Base-by-base conservation (phyloP, 2,329 filamentous ascomycete species). In the Ascochyta koolunga region DNA sequence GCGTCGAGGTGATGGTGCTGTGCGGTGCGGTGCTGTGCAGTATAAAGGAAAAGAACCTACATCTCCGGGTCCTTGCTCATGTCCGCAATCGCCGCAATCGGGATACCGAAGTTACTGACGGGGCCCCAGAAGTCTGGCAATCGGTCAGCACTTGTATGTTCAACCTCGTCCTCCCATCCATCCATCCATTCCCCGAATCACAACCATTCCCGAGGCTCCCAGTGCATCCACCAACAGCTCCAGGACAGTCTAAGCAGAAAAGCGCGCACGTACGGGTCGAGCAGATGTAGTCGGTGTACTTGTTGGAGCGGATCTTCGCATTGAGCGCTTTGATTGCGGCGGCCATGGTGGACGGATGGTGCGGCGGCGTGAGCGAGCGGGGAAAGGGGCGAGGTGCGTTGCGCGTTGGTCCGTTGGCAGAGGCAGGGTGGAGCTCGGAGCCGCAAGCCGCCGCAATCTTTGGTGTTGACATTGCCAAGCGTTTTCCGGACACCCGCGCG, bases 241-340 rank as follows among this genome's bases (percentile, higher is more conserved):
- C 27, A 11, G 27, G 44, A 31, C 37, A 9, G 31, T 2, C 31
- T 9, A 15, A n/a, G 15, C 39, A 25, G 39, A 16, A 29, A 11
- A 18, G 21, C 16, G 40, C 18, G 32, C 24, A 79, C 79, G 65
- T 76, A 82, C 79, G 80, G 61, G 80, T 82, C 59, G 79, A 81
- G 76, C 79, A 82, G 66, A 82, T 75, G 75, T 82, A 82, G 63
- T 82, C 79, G 16, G 71, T 64, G 56, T 77, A 76, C 64, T 79
- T 78, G 68, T 81, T 80, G 25, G 78, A 73, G 67, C 80, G 77
- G 65, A 82, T 82, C 66, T 76, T 76, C 67, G 80, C 79, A 74
- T 82, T 82, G 73, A 82, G 71, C 33, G 79, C 80, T 75, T 80
- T 81, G 69, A 82, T 76, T 66, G 79, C 79, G 64, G 80, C 80